Evolutionary conservation across 2,329 filamentous ascomycete species (phyloP), one percentile per base, ranked within the genome.

Genomic region (Apiospora phragmitis): DNA sequence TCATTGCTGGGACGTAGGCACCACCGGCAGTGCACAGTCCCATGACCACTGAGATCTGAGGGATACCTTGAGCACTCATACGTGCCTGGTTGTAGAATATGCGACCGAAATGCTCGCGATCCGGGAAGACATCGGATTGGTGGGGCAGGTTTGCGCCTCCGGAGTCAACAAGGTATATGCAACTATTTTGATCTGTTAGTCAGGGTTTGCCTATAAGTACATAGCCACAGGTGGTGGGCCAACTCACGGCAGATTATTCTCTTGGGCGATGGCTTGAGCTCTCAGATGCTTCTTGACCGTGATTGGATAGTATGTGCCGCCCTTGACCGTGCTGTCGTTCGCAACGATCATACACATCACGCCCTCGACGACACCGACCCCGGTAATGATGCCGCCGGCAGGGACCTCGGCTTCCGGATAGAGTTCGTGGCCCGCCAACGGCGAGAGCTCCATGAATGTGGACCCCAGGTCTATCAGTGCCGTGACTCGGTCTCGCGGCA

Each of bases 11-110:
- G 14, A 98, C 95, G 80, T 99, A 98, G 32, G 95, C 95, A 66
- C 95, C 95, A 68, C 95, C 95, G 1, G 95, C 95, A 0, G 96
- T 99, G 83, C 96, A 99, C 59, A 95, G 93, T 0, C 95, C 95
- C 95, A 99, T 98, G 65, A 99, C 95, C 2, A 98, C 94, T 12
- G 94, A 92, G 75, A 99, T 93, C 79, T 98, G 95, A 1, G 95
- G 95, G 72, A 98, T 97, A 5, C 94, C 94, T 75, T 91, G 84
- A 1, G 92, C 89, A 75, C 93, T 96, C 94, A 98, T 97, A 77
- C 94, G 88, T 3, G 96, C 95, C 82, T 99, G 95, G 83, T 99
- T 98, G 87, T 93, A 99, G 86, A 99, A 99, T 80, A 98, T 97
- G 74, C 95, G 93, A 45, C 95, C 94, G 79, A 99, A 98, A 81